phyloP scores from a whole-genome alignment of 495 filamentous ascomycete species.

The Penicillium egyptiacum region DNA sequence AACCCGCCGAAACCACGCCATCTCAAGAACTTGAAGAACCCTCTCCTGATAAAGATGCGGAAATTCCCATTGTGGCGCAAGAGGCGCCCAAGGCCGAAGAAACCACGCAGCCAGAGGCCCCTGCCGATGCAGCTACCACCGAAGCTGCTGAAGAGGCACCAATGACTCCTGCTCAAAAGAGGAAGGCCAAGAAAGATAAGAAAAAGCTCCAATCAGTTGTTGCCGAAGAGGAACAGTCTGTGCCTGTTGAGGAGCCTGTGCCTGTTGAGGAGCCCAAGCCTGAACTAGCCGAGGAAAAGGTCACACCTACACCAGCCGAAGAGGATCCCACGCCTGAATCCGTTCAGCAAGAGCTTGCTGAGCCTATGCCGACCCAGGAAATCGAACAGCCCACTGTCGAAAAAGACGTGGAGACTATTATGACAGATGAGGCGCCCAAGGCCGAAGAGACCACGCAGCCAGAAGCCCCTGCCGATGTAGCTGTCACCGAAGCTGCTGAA shows the following conservation, averaged over 20 bases:
- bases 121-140: neutral
- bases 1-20: neutral
- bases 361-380: neutral
- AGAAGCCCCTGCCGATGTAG: conserved; percentile 1
- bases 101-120: neutral
- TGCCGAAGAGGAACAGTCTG: conserved; percentile 5
- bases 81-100: neutral
- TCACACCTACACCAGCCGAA: neutral
- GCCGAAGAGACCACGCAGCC: conserved; percentile 7
- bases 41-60: neutral
- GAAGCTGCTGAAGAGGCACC: neutral
- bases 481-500: conserved; percentile 4
- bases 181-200: conserved; percentile 18
- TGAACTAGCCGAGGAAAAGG: neutral
- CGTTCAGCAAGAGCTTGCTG: neutral
- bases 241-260: neutral
- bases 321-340: neutral
- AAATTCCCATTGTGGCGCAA: neutral
- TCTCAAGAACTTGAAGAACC: neutral
- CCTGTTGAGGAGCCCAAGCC: neutral
- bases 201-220: conserved; percentile 16
- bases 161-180: conserved; percentile 12
- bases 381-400: neutral
- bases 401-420: neutral
- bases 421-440: conserved; percentile 1